Evolutionary conservation across 129 eudicot genomes (phyloP), one percentile per base, ranked within the genome.

Genomic region (Lactuca sativa): DNA sequence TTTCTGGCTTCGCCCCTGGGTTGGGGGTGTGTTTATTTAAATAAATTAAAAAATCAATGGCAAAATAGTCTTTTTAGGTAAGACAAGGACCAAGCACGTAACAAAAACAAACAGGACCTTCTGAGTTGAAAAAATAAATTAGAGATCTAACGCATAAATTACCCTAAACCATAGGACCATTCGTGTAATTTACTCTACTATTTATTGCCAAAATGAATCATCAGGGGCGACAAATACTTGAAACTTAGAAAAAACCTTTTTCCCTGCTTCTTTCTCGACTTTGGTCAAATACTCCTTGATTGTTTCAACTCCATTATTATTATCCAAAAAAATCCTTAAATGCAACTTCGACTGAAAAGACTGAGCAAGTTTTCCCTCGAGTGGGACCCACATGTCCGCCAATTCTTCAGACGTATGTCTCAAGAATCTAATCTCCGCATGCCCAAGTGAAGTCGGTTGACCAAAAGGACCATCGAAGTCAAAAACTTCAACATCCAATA

Each of bases 391-490:
- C 74, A 90, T 67, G 71, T 93, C 99, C 14, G 99, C 90, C 64
- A 93, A 74, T 75, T 89, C 95, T 12, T 83, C 73, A 0, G 97
- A 70, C 4, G 84, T 83, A 78, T 93, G 97, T 80, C 87, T 90
- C 72, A 93, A 71, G 62, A 93, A 83, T 74, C 92, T 87, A 63
- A 93, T 82, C 83, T 93, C 97, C 1, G 92, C 77, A 63, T 93
- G 97, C 55, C 99, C 99, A 70, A 90, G 95, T 61, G 95, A 90
- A 41, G 82, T 67, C 43, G 90, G 80, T 77, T 90, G 92, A 66
- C 87, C 99, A 67, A 93, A 93, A 2, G 95, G 96, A 69, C 99
- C 99, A 52, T 93, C 99, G 69, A 93, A 93, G 62, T 90, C 89
- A 53, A 86, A 87, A 52, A 90, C 88, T 78, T 93, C 99, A 41